A percentile compares a stretch with the other conserved stretches of the same genome.
Evolutionary conservation across 768 basidiomycete genomes (phyloP).

Genomic region (Russula compacta): DNA sequence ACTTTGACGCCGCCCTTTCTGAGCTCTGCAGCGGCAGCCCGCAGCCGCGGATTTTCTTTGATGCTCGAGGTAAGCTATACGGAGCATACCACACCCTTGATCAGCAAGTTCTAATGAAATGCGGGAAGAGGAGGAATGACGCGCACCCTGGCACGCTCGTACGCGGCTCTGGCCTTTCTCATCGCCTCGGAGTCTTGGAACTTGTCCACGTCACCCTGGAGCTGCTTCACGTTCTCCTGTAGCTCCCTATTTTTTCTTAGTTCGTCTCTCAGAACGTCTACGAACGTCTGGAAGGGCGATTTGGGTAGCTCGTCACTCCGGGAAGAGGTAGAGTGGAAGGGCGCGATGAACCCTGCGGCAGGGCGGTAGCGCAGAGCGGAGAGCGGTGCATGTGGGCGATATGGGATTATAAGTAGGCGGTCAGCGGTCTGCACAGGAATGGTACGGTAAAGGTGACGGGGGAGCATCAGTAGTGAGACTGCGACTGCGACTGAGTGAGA

Average conservation of each 20-base stretch:
- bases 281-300: conserved; percentile 94
- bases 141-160: conserved; percentile 88
- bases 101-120: background rate
- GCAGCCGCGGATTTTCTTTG: conserved; percentile 87
- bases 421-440: conserved; percentile 25
- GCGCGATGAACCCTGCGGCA: conserved; percentile 9
- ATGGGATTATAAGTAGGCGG: conserved; percentile 22
- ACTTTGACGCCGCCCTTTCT: conserved; percentile 84
- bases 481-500: too few species aligned
- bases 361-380: conserved; percentile 28
- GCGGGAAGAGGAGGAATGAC: background rate
- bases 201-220: conserved; percentile 96
- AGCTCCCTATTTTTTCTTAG: conserved; percentile 88
- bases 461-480: conserved; percentile 23
- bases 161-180: conserved; percentile 84
- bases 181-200: conserved; percentile 94
- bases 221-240: conserved; percentile 93
- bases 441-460: conserved; percentile 38
- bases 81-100: background rate
- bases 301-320: conserved; percentile 61
- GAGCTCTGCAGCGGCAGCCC: conserved; percentile 90
- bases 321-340: conserved; percentile 60
- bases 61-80: conserved; percentile 81
- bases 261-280: conserved; percentile 89
- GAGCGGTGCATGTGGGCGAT: conserved; percentile 17